Conservation (phyloP, 495 filamentous ascomycete species). For the Parathielavia hyrcaniae region DNA sequence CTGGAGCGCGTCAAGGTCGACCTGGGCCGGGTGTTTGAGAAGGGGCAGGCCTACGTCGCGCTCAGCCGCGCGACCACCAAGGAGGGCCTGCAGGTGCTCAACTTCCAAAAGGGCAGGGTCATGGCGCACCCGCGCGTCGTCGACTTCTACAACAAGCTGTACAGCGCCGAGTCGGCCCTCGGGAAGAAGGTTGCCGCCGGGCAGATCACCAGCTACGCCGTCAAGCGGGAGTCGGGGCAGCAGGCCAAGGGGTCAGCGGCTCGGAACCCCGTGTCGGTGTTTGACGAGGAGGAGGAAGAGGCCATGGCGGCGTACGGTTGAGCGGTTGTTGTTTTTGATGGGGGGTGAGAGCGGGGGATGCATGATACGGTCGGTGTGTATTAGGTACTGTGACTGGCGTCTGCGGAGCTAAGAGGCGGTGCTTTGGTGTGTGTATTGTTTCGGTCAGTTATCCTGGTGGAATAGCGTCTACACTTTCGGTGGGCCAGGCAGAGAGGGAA, state of each 20-base stretch:
- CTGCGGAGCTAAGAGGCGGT: background rate
- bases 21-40: conserved; percentile 86
- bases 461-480: background rate
- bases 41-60: conserved; percentile 83
- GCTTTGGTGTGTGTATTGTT: conserved; percentile 1
- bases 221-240: conserved; percentile 17
- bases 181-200: conserved; percentile 24
- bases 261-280: conserved; percentile 2
- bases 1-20: conserved; percentile 93
- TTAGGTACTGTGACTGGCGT: conserved; percentile 3
- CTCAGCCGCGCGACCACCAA: conserved; percentile 80
- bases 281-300: conserved; percentile 38
- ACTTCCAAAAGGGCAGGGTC: conserved; percentile 85
- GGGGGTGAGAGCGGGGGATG: background rate
- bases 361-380: conserved; percentile 15
- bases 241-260: background rate
- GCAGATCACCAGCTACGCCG: conserved; percentile 30
- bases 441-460: background rate
- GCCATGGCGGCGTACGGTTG: conserved; percentile 36
- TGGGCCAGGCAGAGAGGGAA: background rate
- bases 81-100: conserved; percentile 77
- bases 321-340: background rate
- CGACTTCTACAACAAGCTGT: conserved; percentile 75
- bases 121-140: conserved; percentile 88
- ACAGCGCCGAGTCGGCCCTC: conserved; percentile 48